Conservation (phyloP, 169 alveolate species). For the Plasmodium vivax region DNA sequence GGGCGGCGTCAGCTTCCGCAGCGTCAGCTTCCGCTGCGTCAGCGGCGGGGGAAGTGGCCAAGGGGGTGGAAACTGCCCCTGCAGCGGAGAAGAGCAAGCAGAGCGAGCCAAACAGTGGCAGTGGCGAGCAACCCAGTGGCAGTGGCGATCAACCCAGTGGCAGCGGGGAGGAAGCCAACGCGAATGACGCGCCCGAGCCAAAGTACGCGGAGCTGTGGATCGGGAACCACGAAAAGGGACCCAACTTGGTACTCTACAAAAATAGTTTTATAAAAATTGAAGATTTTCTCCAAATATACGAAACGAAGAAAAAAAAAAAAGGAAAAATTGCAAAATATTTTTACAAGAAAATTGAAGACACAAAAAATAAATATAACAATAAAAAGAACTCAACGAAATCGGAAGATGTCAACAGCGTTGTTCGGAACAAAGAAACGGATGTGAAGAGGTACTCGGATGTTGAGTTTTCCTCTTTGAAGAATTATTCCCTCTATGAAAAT, state of each 20-base stretch:
- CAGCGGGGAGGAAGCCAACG: background rate
- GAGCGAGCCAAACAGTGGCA: background rate
- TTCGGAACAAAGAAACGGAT: background rate
- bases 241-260: slow-evolving; percentile 60
- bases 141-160: background rate
- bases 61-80: background rate
- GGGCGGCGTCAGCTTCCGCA: background rate
- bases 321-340: slow-evolving; percentile 3
- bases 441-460: slow-evolving; percentile 12
- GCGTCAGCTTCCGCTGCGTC: no score
- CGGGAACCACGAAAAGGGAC: slow-evolving; percentile 82
- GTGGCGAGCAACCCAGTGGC: background rate
- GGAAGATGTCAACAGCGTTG: background rate
- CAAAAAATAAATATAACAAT: background rate
- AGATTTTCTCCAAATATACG: slow-evolving; percentile 28
- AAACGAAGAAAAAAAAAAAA: slow-evolving; percentile 30
- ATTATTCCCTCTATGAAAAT: slow-evolving; percentile 1
- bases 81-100: background rate
- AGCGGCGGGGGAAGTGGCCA: background rate
- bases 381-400: slow-evolving; percentile 5
- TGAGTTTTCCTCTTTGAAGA: slow-evolving; percentile 9
- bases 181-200: background rate
- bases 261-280: slow-evolving; percentile 40
- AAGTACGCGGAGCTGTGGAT: slow-evolving; percentile 84
- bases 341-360: slow-evolving; percentile 13